These are phyloP conservation scores for Candida dubliniensis DNA, from an alignment of 1,139 yeast genomes.

Conservation along the genomic window DNA sequence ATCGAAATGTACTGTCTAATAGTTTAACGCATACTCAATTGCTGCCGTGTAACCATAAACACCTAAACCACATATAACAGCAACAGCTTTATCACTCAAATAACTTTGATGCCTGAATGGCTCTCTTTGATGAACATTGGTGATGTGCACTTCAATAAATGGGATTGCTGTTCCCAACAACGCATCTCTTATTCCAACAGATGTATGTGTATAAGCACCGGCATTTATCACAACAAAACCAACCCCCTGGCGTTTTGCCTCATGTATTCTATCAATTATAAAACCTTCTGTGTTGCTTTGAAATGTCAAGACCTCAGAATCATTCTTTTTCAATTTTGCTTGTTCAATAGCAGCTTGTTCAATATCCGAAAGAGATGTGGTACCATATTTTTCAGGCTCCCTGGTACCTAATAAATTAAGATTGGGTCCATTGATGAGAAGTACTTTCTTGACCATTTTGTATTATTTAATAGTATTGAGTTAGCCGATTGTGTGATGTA, in stretches of 20 bases:
- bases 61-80: conserved; percentile 49
- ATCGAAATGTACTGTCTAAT: conserved; percentile 15
- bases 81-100: conserved; percentile 49
- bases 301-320: conserved; percentile 30
- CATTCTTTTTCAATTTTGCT: conserved; percentile 30
- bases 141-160: conserved; percentile 49
- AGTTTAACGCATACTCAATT: conserved; percentile 46
- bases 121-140: conserved; percentile 51
- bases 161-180: conserved; percentile 48
- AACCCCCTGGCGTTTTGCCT: conserved; percentile 41
- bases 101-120: conserved; percentile 51
- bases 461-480: neutral
- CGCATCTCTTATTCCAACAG: conserved; percentile 52
- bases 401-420: conserved; percentile 48
- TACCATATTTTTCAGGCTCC: conserved; percentile 52
- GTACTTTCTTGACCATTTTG: conserved; percentile 40
- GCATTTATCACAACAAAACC: conserved; percentile 48
- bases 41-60: conserved; percentile 52
- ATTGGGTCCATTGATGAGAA: conserved; percentile 50
- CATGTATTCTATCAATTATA: conserved; percentile 46
- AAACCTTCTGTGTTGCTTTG: conserved; percentile 52
- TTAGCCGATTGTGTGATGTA: neutral
- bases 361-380: conserved; percentile 41
- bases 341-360: conserved; percentile 42
- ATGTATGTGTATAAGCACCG: conserved; percentile 53